Base-by-base conservation (phyloP, 2,329 filamentous ascomycete genomes). In the Aspergillus thermomutatus region DNA sequence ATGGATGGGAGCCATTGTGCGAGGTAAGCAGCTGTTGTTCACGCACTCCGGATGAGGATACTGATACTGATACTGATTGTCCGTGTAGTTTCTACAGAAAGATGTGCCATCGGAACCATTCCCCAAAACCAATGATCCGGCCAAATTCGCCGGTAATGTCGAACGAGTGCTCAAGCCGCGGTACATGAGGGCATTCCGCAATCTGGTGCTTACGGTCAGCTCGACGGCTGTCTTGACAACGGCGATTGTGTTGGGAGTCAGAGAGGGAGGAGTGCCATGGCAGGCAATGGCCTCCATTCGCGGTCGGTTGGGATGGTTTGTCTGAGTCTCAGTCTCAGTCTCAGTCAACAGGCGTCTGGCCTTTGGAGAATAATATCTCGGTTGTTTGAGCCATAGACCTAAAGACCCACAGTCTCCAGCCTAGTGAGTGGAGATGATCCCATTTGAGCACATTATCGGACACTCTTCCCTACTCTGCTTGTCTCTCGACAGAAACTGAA, bases 1-100 rank as follows among this genome's bases (percentile, higher is more conserved):
- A 69, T 59, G 67, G 66, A n/a, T 70, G 66, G 66, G 64, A 60
- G 53, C 66, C 67, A n/a, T 28, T 71, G 17, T 66, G 66, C 54
- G 31, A 59, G 50, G 43, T 26, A 14, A 11, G 19, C 10, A n/a
- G 10, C 21, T 9, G 3, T 21, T 14, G n/a, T 9, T 45, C 21
- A 21, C 9, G 40, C 9, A 21, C 10, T 11, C 6, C 6, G 28
- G 28, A 34, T 34, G n/a, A n/a, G n/a, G n/a, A 34, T 34, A 34
- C 28, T 34, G 28, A 34, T 6, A n/a, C n/a, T n/a, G n/a, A n/a
- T n/a, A n/a, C n/a, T n/a, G n/a, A n/a, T n/a, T n/a, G n/a, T n/a
- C n/a, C n/a, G n/a, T n/a, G 10, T 23, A 46, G 43, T 46, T 46
- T 23, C 43, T 46, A 23, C 43, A 46, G 2, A 46, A 46, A 25